Evolutionary conservation across 73 alveolate genomes (phyloP).

Genomic region (Tetrahymena malaccensis): DNA sequence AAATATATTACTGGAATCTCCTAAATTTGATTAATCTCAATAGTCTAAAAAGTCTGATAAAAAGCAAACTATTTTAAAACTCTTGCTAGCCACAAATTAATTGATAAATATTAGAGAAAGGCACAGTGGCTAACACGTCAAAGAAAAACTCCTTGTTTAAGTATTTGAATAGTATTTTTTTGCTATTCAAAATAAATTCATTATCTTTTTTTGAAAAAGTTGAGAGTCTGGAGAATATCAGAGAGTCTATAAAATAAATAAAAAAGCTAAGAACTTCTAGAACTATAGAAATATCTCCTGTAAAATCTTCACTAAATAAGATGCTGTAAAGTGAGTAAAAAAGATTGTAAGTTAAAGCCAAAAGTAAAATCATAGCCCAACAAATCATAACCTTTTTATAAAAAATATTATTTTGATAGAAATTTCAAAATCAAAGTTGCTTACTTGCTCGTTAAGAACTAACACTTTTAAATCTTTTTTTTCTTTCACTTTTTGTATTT

Average conservation of each 20-base stretch:
- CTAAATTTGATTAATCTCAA: neutral
- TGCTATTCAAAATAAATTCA: neutral
- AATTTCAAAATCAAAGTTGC: neutral
- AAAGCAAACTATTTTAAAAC: neutral
- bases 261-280: neutral
- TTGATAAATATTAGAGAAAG: neutral
- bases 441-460: slow-evolving; percentile 6
- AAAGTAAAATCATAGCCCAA: neutral
- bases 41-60: neutral
- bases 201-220: neutral
- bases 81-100: neutral
- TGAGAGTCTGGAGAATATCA: neutral
- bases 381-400: neutral
- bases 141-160: neutral
- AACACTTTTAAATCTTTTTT: neutral
- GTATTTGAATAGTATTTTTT: neutral
- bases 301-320: neutral
- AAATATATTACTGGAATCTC: neutral
- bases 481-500: neutral
- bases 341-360: neutral
- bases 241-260: neutral
- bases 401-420: neutral
- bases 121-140: neutral
- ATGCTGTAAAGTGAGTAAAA: neutral
- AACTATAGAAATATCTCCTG: neutral